These are phyloP conservation scores for Ogataea nonfermentans DNA, from an alignment of 805 yeast species.

Conservation along the genomic window DNA sequence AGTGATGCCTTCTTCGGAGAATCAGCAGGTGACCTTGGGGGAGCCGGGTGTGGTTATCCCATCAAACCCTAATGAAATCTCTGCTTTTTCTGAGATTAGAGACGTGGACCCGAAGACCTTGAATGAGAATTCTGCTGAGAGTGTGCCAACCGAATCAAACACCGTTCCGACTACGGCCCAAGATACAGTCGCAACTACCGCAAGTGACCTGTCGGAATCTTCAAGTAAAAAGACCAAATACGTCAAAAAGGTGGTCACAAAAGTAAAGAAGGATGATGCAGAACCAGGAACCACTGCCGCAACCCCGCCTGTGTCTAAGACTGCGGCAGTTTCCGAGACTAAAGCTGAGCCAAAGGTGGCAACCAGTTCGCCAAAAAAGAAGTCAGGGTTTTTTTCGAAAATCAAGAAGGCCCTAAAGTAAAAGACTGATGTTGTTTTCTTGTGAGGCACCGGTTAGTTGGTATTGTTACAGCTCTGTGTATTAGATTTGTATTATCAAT, in stretches of 20 bases:
- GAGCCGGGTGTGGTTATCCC: conserved; percentile 79
- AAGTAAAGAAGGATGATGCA: conserved; percentile 29
- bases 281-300: conserved; percentile 11
- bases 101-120: conserved; percentile 59
- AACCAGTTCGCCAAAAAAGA: conserved; percentile 32
- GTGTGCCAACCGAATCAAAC: conserved; percentile 34
- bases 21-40: conserved; percentile 47
- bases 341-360: conserved; percentile 8
- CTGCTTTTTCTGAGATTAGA: conserved; percentile 59
- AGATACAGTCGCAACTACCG: conserved; percentile 16
- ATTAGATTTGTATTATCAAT: conserved; percentile 5
- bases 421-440: conserved; percentile 1
- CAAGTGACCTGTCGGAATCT: conserved; percentile 13
- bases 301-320: conserved; percentile 7
- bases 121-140: conserved; percentile 42
- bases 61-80: conserved; percentile 56
- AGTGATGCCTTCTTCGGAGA: conserved; percentile 47
- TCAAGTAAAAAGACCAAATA: conserved; percentile 27
- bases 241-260: conserved; percentile 33
- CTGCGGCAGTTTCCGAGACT: conserved; percentile 9
- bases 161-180: conserved; percentile 13
- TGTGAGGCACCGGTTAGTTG: background rate
- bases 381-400: conserved; percentile 42
- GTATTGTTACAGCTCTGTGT: background rate
- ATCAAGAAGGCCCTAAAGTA: conserved; percentile 40